phyloP scores from a whole-genome alignment of 1,284 basidiomycete species.

The Moesziomyces sp. region DNA sequence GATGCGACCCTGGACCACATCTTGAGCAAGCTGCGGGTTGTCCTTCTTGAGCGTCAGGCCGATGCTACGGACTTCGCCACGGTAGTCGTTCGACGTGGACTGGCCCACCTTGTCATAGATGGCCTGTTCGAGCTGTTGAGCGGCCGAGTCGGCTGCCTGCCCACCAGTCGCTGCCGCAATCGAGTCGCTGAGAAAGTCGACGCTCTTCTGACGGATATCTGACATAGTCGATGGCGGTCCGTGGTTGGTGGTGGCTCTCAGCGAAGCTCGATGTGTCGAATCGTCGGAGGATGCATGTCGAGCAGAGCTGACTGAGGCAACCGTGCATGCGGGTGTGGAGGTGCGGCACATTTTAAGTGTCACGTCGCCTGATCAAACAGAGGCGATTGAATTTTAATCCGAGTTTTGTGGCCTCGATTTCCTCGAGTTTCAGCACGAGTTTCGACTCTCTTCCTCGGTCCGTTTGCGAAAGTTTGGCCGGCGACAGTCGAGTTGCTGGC shows the following conservation, averaged over 20 bases:
- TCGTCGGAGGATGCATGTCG: neutral
- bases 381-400: no score
- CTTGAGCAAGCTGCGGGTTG: conserved; percentile 34
- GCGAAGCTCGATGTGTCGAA: neutral
- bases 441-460: no score
- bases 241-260: neutral
- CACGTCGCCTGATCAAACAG: neutral
- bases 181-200: conserved; percentile 33
- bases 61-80: conserved; percentile 30
- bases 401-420: no score
- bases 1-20: conserved; percentile 12
- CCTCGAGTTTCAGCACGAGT: no score
- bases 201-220: conserved; percentile 38
- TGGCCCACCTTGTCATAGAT: conserved; percentile 27
- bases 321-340: conserved; percentile 24
- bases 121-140: conserved; percentile 36
- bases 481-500: no score
- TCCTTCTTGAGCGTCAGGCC: conserved; percentile 46
- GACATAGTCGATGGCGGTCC: conserved; percentile 14
- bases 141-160: conserved; percentile 16
- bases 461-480: no score
- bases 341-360: neutral
- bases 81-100: conserved; percentile 43
- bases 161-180: conserved; percentile 24
- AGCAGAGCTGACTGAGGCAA: conserved; percentile 27